Evolutionary conservation across 164 flowering plant species (phyloP).

Genomic region (Santalum album): DNA sequence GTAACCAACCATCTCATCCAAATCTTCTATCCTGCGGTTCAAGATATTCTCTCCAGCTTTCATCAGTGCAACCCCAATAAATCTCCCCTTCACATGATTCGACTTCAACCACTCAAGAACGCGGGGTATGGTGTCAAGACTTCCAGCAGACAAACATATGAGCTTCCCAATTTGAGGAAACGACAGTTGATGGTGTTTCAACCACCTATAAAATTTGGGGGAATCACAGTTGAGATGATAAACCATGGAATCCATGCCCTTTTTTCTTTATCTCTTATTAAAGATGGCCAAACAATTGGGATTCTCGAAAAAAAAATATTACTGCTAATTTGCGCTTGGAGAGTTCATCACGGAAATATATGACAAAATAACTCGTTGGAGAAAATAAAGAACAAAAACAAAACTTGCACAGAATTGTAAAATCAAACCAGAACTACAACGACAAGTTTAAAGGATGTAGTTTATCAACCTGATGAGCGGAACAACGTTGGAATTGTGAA

Average conservation of each 20-base stretch:
- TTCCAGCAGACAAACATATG: slow-evolving; percentile 57
- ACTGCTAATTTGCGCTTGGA: no score
- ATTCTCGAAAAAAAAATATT: no score
- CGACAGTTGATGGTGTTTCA: slow-evolving; percentile 80
- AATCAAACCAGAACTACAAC: neutral
- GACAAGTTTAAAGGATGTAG: neutral
- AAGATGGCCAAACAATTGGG: neutral
- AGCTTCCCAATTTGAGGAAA: slow-evolving; percentile 78
- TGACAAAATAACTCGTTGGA: neutral
- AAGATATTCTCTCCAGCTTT: slow-evolving; percentile 48
- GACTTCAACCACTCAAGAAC: slow-evolving; percentile 64
- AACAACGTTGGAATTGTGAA: slow-evolving; percentile 55
- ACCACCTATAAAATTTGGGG: slow-evolving; percentile 58
- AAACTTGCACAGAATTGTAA: neutral
- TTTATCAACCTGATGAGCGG: slow-evolving; percentile 62
- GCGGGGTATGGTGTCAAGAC: slow-evolving; percentile 39
- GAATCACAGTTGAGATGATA: slow-evolving; percentile 7
- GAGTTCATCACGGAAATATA: neutral
- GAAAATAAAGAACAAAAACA: neutral
- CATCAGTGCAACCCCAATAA: slow-evolving; percentile 46
- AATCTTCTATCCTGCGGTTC: slow-evolving; percentile 39
- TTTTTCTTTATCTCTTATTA: neutral
- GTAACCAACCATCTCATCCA: slow-evolving; percentile 57
- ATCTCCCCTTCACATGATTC: slow-evolving; percentile 61
- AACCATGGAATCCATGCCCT: neutral